A percentile compares a stretch with the other conserved stretches of the same genome.
Evolutionary conservation across 2,329 filamentous ascomycete species (phyloP).

Genomic region (Helotiales sp.): DNA sequence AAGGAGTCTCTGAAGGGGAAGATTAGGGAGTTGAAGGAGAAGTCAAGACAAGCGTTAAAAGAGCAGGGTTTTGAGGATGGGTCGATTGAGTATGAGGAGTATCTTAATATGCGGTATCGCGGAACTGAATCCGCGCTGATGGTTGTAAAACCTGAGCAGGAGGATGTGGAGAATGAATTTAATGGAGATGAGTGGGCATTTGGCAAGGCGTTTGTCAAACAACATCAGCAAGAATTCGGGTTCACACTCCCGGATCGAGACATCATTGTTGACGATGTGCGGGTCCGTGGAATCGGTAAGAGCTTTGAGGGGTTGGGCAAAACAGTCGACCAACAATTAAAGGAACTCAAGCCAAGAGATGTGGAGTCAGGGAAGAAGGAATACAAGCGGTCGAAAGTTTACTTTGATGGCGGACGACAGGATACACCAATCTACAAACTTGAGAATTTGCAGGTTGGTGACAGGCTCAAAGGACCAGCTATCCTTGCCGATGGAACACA

Average conservation of each 20-base stretch:
- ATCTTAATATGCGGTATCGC: slow-evolving; percentile 89
- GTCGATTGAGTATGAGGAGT: slow-evolving; percentile 83
- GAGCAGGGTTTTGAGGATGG: slow-evolving; percentile 78
- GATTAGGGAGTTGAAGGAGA: slow-evolving; percentile 78
- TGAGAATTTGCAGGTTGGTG: slow-evolving; percentile 69
- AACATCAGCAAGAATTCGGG: slow-evolving; percentile 90
- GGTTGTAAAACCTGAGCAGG: slow-evolving; percentile 71
- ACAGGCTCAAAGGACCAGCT: slow-evolving; percentile 75
- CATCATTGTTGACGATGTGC: slow-evolving; percentile 87
- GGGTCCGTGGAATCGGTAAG: slow-evolving; percentile 85
- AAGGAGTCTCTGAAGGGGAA: slow-evolving; percentile 66
- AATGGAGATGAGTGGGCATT: slow-evolving; percentile 76
- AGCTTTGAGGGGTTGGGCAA: slow-evolving; percentile 78
- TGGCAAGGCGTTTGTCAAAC: slow-evolving; percentile 78
- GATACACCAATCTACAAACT: slow-evolving; percentile 84
- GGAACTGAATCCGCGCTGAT: slow-evolving; percentile 91
- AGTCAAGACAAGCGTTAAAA: slow-evolving; percentile 64
- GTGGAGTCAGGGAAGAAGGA: slow-evolving; percentile 50
- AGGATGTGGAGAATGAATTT: slow-evolving; percentile 60
- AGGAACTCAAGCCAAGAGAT: slow-evolving; percentile 60
- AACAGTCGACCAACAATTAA: slow-evolving; percentile 82
- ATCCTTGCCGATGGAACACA: slow-evolving; percentile 87
- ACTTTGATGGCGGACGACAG: slow-evolving; percentile 78
- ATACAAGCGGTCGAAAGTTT: slow-evolving; percentile 70
- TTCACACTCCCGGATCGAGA: slow-evolving; percentile 85